Base-by-base conservation (phyloP, 2,329 filamentous ascomycete genomes). In the Colletotrichum liriopes region DNA sequence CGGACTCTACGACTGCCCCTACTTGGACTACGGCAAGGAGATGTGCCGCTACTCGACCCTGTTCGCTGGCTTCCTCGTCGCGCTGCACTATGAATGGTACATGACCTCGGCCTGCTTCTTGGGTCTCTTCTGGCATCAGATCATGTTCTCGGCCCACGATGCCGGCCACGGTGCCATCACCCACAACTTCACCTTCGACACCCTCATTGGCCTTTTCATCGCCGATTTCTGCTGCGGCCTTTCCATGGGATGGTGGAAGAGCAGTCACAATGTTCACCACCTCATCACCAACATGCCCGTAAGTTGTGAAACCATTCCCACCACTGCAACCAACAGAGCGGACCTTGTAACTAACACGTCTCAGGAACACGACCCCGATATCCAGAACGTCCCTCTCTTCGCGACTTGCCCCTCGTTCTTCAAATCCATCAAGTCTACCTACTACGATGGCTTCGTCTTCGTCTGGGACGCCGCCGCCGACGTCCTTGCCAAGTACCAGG, bases 191-290 rank as follows among this genome's bases (percentile, higher is more conserved):
- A 80, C 85, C 2, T 75, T 83, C 23, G 90, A 93, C 77, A 90
- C 88, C 0, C 77, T 91, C 5, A 89, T 92, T 66, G 90, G 86
- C 59, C 86, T 91, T 71, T 90, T 92, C 75, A 84, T 92, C 45
- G 90, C 88, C 56, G 89, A 92, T 77, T 91, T 92, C 76, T 89
- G 89, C 82, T 91, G 90, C 74, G 90, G 90, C 45, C 83, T 93
- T 23, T 91, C 89, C 3, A 89, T 92, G 65, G 90, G 90, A 23
- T 92, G 90, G 90, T 92, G 90, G 90, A 92, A 93, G 83, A 88
- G 88, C 76, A 91, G 87, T 64, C 91, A 93, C 82, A 92, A 92
- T 67, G 89, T 93, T 3, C 91, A 93, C 78, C 91, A 93, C 75
- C 85, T 93, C 3, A 82, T 92, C 67, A 92, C 91, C 54, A 93